Conservation (phyloP, 208 protist species). For the Trypanosomatidae sp. region DNA sequence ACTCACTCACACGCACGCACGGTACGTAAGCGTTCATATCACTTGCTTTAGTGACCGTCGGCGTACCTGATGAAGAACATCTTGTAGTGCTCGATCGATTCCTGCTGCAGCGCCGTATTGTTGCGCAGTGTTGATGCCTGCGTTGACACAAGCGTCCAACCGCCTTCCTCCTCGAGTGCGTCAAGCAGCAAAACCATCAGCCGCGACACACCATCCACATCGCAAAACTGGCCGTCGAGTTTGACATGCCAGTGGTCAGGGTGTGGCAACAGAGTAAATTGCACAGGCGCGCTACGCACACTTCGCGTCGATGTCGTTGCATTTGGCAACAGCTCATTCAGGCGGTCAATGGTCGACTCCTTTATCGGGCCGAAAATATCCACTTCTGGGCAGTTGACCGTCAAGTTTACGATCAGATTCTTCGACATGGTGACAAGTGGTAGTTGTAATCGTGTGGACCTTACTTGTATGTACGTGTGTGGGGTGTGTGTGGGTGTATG, state of each 20-base stretch:
- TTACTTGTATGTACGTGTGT: not conserved
- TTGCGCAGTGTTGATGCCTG: constrained; percentile 23
- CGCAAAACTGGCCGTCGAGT: constrained; percentile 74
- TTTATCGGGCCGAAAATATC: constrained; percentile 73
- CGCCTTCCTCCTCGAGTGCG: constrained; percentile 74
- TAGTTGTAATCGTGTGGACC: not conserved
- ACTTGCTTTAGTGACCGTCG: constrained; percentile 19
- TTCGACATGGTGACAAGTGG: constrained; percentile 61
- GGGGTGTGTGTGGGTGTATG: too few species aligned
- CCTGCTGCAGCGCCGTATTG: constrained; percentile 31
- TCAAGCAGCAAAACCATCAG: constrained; percentile 79
- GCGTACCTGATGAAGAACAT: constrained; percentile 64
- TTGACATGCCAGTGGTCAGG: constrained; percentile 77
- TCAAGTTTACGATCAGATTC: constrained; percentile 61
- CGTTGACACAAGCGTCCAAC: constrained; percentile 70
- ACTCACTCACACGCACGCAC: not conserved
- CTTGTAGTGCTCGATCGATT: constrained; percentile 57
- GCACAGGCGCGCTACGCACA: constrained; percentile 27
- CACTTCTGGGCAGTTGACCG: constrained; percentile 80
- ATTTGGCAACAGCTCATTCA: constrained; percentile 68
- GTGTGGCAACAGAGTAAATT: constrained; percentile 64
- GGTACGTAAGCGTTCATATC: not conserved
- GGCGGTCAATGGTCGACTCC: constrained; percentile 71
- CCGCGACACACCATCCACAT: constrained; percentile 58
- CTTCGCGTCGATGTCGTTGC: constrained; percentile 71